Evolutionary conservation across 768 basidiomycete species (phyloP), one percentile per base, ranked within the genome.

Genomic region (Hypsizygus marmoreus): DNA sequence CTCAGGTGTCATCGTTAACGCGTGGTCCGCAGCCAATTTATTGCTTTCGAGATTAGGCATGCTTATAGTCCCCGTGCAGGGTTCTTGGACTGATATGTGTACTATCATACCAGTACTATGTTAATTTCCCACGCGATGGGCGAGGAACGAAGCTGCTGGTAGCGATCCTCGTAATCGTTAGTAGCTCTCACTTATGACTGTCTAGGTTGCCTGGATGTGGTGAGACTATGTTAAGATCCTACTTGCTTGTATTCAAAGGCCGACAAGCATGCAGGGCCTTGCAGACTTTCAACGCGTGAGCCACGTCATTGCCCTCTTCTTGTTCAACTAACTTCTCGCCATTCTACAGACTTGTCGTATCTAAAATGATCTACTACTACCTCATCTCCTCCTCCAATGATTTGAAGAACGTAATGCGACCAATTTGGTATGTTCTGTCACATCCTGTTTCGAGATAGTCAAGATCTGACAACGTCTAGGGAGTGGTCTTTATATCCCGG

Each of bases 351-450:
- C 30, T 42, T 16, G 29, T 42, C 8, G 20, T 23, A 10, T 42
- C 40, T 14, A 42, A 42, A 31, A 42, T 42, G 40, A 42, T 42
- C 22, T 42, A 42, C 17, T 42, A 42, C 17, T 42, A 42, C 16
- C 40, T 42, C 11, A 31, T 42, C 17, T 31, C 40, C 4, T 42
- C 40, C 16, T 42, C 33, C 24, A 31, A 31, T 8, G 16, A 12
- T 19, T 17, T 17, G 6, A 31, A 30, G 12, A 42, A 42, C 28
- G 29, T 42, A 12, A 13, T 11, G 9, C 19, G 6, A 20, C 29
- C 40, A 42, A 23, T 42, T 19, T 42, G 40, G 40, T 42, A 20
- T 20, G 28, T 30, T 12, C 2, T 6, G 2, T 40, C 19, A 25
- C 19, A 16, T 10, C 2, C 16, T 7, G 33, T 7, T 11, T 40